Evolutionary conservation across 768 basidiomycete species (phyloP).

Genomic region (Lactifluus piperatus): DNA sequence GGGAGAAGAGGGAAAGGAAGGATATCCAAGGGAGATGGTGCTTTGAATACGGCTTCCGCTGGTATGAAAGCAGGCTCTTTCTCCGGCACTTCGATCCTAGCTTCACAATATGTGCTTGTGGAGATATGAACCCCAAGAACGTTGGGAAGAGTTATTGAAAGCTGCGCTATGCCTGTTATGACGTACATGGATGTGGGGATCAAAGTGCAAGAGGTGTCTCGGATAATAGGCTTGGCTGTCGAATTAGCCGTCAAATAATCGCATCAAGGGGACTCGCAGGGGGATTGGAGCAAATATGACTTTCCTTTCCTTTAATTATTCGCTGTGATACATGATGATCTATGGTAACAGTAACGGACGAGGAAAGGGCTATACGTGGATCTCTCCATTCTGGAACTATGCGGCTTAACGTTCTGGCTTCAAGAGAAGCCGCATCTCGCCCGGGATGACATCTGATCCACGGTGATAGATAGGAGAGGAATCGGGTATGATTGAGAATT

Average conservation of each 20-base stretch:
- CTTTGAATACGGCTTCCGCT: neutral
- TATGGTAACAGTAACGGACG: neutral
- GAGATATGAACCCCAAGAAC: neutral
- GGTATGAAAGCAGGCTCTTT: neutral
- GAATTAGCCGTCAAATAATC: neutral
- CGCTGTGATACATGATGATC: neutral
- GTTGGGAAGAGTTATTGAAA: neutral
- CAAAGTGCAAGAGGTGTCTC: neutral
- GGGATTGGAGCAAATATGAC: neutral
- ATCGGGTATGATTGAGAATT: neutral
- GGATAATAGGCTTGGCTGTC: neutral
- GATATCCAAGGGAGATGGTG: neutral
- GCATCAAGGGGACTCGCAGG: neutral
- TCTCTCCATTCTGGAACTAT: neutral
- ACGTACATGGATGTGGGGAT: no score
- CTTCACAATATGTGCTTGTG: neutral
- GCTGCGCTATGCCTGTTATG: neutral
- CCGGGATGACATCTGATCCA: neutral
- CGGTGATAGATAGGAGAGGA: neutral
- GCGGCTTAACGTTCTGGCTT: neutral
- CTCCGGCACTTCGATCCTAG: neutral
- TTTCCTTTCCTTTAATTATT: neutral
- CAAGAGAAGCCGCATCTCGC: neutral
- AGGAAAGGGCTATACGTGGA: neutral
- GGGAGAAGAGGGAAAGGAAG: neutral